Evolutionary conservation across 371 early-diverging fungal species (phyloP).

Genomic region (Mortierella sp.): DNA sequence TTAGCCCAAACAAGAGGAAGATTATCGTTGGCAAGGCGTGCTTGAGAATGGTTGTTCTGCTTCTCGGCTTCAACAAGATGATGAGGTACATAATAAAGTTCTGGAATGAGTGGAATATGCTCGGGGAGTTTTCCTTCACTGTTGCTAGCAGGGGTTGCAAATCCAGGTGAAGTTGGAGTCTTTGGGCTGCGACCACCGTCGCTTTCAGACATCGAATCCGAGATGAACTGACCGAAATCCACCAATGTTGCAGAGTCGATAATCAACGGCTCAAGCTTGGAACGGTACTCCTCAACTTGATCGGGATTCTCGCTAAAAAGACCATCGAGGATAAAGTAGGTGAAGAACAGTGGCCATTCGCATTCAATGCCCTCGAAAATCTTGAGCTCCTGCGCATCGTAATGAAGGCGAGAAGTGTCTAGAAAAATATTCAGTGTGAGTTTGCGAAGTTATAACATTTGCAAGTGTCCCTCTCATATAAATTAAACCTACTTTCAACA

Average conservation of each 20-base stretch:
- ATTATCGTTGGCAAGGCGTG: conserved; percentile 87
- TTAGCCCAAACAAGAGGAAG: conserved; percentile 93
- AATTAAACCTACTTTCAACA: conserved; percentile 63
- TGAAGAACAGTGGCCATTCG: conserved; percentile 94
- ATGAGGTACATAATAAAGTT: conserved; percentile 85
- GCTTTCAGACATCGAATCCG: conserved; percentile 52
- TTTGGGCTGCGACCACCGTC: conserved; percentile 45
- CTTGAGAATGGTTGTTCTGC: conserved; percentile 77
- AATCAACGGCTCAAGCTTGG: conserved; percentile 74
- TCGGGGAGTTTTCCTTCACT: conserved; percentile 51
- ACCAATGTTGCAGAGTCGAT: conserved; percentile 75
- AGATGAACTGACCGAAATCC: conserved; percentile 55
- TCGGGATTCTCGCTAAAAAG: conserved; percentile 76
- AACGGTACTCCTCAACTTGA: conserved; percentile 79
- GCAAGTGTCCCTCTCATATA: background rate
- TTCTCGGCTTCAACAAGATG: conserved; percentile 83
- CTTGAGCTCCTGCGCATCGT: conserved; percentile 86
- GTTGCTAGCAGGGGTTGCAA: conserved; percentile 36
- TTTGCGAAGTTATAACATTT: background rate
- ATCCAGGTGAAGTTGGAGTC: conserved; percentile 52
- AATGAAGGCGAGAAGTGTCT: conserved; percentile 83
- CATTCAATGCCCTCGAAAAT: conserved; percentile 91
- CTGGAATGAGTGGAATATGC: conserved; percentile 75
- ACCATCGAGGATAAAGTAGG: conserved; percentile 89
- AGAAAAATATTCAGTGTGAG: background rate